phyloP scores from a whole-genome alignment of 2,329 filamentous ascomycete genomes.

The Botrytis tulipae region DNA sequence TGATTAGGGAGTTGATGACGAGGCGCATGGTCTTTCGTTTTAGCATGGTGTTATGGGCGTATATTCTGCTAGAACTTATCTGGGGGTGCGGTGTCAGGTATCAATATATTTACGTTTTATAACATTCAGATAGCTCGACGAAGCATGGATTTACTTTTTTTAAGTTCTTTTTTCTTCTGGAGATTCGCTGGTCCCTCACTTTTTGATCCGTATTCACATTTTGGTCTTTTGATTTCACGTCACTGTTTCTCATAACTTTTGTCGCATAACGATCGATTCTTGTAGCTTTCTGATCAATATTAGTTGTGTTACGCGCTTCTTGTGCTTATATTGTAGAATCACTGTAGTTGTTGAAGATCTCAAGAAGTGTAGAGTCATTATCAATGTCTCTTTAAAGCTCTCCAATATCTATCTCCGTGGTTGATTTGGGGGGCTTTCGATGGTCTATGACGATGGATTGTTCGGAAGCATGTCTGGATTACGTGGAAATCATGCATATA shows the following conservation, averaged over 20 bases:
- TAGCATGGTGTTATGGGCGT: background rate
- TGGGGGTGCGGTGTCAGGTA: background rate
- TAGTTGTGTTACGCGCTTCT: background rate
- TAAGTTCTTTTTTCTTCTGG: background rate
- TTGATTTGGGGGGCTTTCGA: too few species aligned
- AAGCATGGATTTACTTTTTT: background rate
- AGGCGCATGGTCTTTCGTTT: background rate
- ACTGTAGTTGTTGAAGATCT: background rate
- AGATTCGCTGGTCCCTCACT: background rate
- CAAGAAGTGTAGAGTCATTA: background rate
- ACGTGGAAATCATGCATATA: too few species aligned
- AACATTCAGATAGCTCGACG: background rate
- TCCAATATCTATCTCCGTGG: too few species aligned
- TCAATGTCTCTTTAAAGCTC: rapidly evolving
- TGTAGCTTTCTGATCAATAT: background rate
- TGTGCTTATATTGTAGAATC: background rate
- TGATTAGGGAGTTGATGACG: conserved; percentile 36
- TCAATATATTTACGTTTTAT: background rate
- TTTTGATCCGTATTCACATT: background rate
- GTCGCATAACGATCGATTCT: background rate
- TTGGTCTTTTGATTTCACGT: background rate
- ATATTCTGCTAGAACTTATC: background rate
- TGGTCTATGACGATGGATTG: too few species aligned
- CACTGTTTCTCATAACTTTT: background rate
- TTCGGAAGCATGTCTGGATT: too few species aligned